Evolutionary conservation across 2,329 filamentous ascomycete species (phyloP).

Genomic region (Epichloe glyceriae): DNA sequence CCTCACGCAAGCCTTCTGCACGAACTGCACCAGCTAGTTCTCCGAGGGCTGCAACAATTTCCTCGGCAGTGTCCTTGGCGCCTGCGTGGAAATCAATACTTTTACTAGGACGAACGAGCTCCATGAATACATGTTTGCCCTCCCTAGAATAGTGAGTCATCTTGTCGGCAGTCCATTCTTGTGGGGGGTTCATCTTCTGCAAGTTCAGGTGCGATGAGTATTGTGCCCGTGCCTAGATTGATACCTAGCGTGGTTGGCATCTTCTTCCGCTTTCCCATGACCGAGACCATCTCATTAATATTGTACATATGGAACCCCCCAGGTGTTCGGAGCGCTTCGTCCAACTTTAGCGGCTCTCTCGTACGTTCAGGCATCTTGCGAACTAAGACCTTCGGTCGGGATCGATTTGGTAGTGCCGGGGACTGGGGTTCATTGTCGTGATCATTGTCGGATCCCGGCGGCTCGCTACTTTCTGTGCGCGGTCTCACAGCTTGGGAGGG

Average conservation of each 20-base stretch:
- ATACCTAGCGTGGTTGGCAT: conserved; percentile 97
- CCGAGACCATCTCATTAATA: conserved; percentile 93
- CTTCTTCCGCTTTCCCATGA: conserved; percentile 94
- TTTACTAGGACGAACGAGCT: conserved; percentile 82
- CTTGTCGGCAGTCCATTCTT: conserved; percentile 90
- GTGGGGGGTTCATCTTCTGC: conserved; percentile 67
- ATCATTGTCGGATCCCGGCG: conserved; percentile 17
- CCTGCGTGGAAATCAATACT: conserved; percentile 95
- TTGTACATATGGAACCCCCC: conserved; percentile 91
- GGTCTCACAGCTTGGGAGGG: conserved; percentile 16
- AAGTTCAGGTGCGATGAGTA: conserved; percentile 83
- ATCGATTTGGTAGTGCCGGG: conserved; percentile 27
- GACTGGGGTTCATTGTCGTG: conserved; percentile 20
- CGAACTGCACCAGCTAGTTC: conserved; percentile 78
- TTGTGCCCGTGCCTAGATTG: conserved; percentile 74
- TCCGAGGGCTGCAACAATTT: conserved; percentile 78
- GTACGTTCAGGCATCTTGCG: not conserved
- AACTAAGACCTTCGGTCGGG: conserved; percentile 10
- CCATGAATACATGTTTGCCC: conserved; percentile 94
- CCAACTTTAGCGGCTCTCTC: not conserved
- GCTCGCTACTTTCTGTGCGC: conserved; percentile 14
- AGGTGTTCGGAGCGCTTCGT: conserved; percentile 43
- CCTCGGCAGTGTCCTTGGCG: conserved; percentile 88
- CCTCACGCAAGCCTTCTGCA: conserved; percentile 73
- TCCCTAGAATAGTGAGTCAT: conserved; percentile 97